Conservation (phyloP, 148 eudicot genomes). For the Drosera capensis region DNA sequence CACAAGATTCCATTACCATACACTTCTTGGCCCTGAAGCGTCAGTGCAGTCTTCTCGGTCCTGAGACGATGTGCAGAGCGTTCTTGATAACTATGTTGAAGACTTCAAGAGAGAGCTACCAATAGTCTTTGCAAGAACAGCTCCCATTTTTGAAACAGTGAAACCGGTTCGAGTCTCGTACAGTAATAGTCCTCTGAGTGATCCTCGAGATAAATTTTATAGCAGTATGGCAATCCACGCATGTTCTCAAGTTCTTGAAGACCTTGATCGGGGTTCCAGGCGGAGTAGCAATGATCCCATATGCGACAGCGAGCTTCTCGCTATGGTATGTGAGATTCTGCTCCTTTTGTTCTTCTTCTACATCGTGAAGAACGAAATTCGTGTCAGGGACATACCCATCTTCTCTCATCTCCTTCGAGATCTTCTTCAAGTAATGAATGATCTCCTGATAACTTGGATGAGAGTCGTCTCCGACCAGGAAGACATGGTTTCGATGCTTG, state of each 20-base stretch:
- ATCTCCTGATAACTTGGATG: slow-evolving; percentile 31
- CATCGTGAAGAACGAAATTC: slow-evolving; percentile 39
- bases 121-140: slow-evolving; percentile 43
- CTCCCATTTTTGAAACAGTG: slow-evolving; percentile 39
- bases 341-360: slow-evolving; percentile 56
- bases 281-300: slow-evolving; percentile 34
- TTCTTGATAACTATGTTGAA: not conserved
- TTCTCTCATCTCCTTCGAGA: slow-evolving; percentile 38
- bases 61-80: not conserved
- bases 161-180: slow-evolving; percentile 42
- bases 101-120: slow-evolving; percentile 12
- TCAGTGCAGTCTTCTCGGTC: not conserved
- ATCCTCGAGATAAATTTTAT: slow-evolving; percentile 30
- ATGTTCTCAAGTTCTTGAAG: slow-evolving; percentile 31
- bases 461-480: slow-evolving; percentile 38
- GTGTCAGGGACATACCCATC: slow-evolving; percentile 53
- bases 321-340: slow-evolving; percentile 47
- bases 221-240: slow-evolving; percentile 37
- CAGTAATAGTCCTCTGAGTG: slow-evolving; percentile 17
- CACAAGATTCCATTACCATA: not conserved
- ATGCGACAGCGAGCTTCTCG: slow-evolving; percentile 56
- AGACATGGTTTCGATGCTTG: slow-evolving; percentile 28
- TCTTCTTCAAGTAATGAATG: slow-evolving; percentile 21
- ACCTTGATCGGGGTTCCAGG: slow-evolving; percentile 32
- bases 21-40: not conserved